Base-by-base conservation (phyloP, 2,329 filamentous ascomycete genomes). In the Talaromyces sp. region DNA sequence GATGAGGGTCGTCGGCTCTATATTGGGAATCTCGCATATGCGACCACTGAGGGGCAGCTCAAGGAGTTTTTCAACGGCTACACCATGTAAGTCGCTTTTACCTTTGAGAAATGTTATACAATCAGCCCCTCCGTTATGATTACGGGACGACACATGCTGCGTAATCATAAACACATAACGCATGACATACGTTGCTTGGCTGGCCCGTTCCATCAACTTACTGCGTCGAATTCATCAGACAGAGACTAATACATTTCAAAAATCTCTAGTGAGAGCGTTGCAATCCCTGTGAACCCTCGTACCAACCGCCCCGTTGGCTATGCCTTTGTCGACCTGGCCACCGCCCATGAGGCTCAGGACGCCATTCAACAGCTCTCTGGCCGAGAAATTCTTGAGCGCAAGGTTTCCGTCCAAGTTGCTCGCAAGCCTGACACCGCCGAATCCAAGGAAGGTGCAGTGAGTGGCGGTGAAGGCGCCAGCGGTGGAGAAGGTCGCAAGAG, bases 31-130 rank as follows among this genome's bases (percentile, higher is more conserved):
- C 91, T 99, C 88, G 95, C 95, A 78, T 99, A 99, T 83, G 93
- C 94, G 90, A 98, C 95, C 89, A 97, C 93, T 82, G 95, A 98
- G 91, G 95, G 91, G 90, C 93, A 97, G 90, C 92, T 99, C 88
- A 97, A 96, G 87, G 91, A 95, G 76, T 99, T 99, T 88, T 99
- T 99, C 90, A 94, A 95, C 87, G 91, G 90, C 83, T 98, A 97
- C 87, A 90, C 95, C 86, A 92, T 99, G 95, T 99, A 88, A 87
- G 94, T 91, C 13, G n/a, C 33, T 52, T 27, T 16, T 33, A 33
- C 33, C 33, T 3, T 33, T 33, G 48, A n/a, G 3, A 16, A 33
- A 52, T 52, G 24, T 27, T 22, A 19, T 39, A 56, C 33, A 39
- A 16, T 9, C 52, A 24, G 50, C 31, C 14, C 11, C 7, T 52